Conservation (phyloP, 768 basidiomycete genomes). For the Russula brevipes region DNA sequence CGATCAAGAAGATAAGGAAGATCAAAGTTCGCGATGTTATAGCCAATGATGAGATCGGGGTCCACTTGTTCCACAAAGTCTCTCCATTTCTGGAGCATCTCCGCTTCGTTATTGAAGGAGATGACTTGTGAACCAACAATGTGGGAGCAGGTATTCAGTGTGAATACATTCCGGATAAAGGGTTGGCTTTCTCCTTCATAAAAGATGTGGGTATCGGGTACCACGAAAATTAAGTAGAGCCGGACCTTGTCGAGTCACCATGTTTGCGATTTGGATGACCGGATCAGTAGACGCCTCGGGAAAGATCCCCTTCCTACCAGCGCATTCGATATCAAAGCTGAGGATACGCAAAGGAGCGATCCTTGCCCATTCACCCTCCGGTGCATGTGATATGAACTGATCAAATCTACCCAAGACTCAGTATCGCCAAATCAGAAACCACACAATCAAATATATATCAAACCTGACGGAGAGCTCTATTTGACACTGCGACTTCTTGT, state of each 20-base stretch:
- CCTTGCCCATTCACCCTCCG: conserved; percentile 88
- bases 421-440: background rate
- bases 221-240: background rate
- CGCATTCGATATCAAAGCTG: conserved; percentile 99
- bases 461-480: conserved; percentile 79
- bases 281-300: conserved; percentile 88
- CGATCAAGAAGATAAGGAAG: conserved; percentile 94
- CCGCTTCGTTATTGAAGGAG: conserved; percentile 66
- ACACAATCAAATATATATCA: conserved; percentile 20
- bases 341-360: conserved; percentile 91
- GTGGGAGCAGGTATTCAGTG: conserved; percentile 87
- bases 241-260: conserved; percentile 94
- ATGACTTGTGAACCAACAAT: conserved; percentile 98
- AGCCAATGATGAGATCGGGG: conserved; percentile 94
- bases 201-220: background rate
- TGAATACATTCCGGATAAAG: conserved; percentile 95
- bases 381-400: conserved; percentile 80
- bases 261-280: conserved; percentile 97
- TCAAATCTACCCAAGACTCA: conserved; percentile 53
- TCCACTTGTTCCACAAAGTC: conserved; percentile 87
- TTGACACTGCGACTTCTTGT: conserved; percentile 79
- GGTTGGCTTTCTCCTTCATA: conserved; percentile 78
- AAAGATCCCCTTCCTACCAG: conserved; percentile 95
- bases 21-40: conserved; percentile 93
- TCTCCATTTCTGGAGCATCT: conserved; percentile 79